phyloP scores from a whole-genome alignment of 2,329 filamentous ascomycete genomes.

The Penicillium hordei region DNA sequence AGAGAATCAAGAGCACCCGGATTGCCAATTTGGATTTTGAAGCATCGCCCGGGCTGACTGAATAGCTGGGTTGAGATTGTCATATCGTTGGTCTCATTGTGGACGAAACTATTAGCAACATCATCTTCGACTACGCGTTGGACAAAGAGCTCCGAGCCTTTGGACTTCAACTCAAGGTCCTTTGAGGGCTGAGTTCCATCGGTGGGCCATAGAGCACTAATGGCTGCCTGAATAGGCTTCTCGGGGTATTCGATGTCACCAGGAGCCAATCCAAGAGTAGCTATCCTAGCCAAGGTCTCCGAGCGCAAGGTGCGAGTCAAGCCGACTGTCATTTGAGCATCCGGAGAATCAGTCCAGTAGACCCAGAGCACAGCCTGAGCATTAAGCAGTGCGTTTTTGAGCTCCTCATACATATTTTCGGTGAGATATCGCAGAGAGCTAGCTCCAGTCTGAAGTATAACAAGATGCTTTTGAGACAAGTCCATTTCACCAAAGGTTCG shows the following conservation, averaged over 20 bases:
- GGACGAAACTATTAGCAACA: conserved; percentile 23
- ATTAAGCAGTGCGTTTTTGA: conserved; percentile 22
- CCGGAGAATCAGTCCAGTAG: conserved; percentile 22
- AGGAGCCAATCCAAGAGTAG: conserved; percentile 24
- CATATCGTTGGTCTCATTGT: conserved; percentile 27
- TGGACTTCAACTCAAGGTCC: conserved; percentile 26
- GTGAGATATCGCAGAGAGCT: conserved; percentile 19
- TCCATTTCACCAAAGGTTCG: conserved; percentile 9
- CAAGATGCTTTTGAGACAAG: conserved; percentile 16
- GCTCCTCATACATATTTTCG: conserved; percentile 8
- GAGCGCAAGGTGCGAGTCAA: conserved; percentile 28
- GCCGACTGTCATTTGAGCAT: conserved; percentile 31
- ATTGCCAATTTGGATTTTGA: conserved; percentile 25
- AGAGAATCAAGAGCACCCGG: conserved; percentile 26
- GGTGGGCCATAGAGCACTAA: conserved; percentile 21
- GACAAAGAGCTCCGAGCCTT: conserved; percentile 21
- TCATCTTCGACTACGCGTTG: conserved; percentile 22
- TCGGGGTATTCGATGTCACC: conserved; percentile 16
- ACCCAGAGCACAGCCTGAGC: conserved; percentile 27
- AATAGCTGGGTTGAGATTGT: conserved; percentile 24
- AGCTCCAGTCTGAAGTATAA: conserved; percentile 21
- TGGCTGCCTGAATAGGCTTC: conserved; percentile 12
- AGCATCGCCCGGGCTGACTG: conserved; percentile 20
- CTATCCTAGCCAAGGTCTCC: conserved; percentile 24
- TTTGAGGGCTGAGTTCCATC: conserved; percentile 11